Evolutionary conservation across 495 filamentous ascomycete species (phyloP), one percentile per base, ranked within the genome.

Genomic region (Penicillium coprophilum): DNA sequence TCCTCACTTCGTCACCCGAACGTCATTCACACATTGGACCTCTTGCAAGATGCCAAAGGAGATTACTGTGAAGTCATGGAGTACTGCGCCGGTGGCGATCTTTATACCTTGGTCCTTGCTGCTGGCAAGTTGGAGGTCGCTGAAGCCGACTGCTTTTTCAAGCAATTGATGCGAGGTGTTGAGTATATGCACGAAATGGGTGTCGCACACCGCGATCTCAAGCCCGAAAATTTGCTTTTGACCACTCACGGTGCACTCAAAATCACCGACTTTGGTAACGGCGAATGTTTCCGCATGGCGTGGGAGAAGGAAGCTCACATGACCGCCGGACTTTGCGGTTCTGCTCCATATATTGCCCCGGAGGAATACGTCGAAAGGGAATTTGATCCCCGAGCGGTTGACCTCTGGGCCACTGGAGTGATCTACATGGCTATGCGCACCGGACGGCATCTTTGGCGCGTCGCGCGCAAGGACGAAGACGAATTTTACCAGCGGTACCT

Each of bases 391-490:
- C 81, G 94, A 47, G 93, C 94, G 2, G 95, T 99, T 44, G 94
- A 99, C 67, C 86, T 97, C 44, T 99, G 94, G 94, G 95, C 94
- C 17, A 93, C 89, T 48, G 94, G 94, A 63, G 94, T 99, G 31
- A 97, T 99, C 53, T 99, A 99, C 76, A 97, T 99, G 95, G 94
- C 94, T 7, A 99, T 98, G 94, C 82, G 94, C 48, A 99, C 94
- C 15, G 94, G 94, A 40, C 79, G 94, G 31, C 95, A 99, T 74
- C 77, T 97, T 5, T 99, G 94, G 94, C 85, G 91, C n/a, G 82
- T 96, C 12, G 94, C 94, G 7, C 90, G 90, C 71, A 92, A 89
- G 69, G 93, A 94, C 40, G 93, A 97, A 64, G 94, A 98, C 62
- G 95, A 97, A 59, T 99, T 97, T 63, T 99, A 95, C 62, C 87